Evolutionary conservation across 371 early-diverging fungal genomes (phyloP), one percentile per base, ranked within the genome.

Genomic region (Mucor velutinosus): DNA sequence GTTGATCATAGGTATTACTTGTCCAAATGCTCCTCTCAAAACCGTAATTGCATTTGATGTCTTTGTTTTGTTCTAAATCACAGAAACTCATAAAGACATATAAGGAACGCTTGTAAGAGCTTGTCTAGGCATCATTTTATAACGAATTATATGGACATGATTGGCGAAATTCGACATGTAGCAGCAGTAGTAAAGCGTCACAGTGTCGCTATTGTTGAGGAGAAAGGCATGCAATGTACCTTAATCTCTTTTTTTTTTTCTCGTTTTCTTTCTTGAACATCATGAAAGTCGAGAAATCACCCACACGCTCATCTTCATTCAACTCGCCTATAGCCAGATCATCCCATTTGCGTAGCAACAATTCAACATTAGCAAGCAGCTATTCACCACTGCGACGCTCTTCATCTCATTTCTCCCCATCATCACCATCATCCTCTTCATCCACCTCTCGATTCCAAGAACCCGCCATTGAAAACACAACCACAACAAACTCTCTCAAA

Each of bases 271-370:
- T 32, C 33, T 57, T 29, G 57, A 23, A 29, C 23, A 55, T 15
- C 8, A 57, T 57, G 57, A 57, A 57, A 57, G 19, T 57, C 17
- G n/a, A 57, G 7, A 57, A 57, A 57, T 57, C 57, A 7, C 57
- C 57, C 30, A 32, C 33, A 29, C 57, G 57, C n/a, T 32, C 15
- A 57, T 32, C 57, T 11, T 3, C 17, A 14, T 57, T 32, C 19
- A 33, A 15, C n/a, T 33, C 32, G 14, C 32, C 57, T 11, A 57
- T 14, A 4, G 7, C 25, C 23, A 51, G 25, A 51, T 25, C 51
- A 51, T 8, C 51, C 5, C 51, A 51, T 51, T 23, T 45, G 17
- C 45, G 45, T 45, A 45, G 19, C n/a, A 19, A 3, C 7, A 45
- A 45, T 7, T 7, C 51, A 25, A 12, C 25, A 25, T 10, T 45